Evolutionary conservation across 1,284 basidiomycete species (phyloP), one percentile per base, ranked within the genome.

Genomic region (Schizopora paradoxa): DNA sequence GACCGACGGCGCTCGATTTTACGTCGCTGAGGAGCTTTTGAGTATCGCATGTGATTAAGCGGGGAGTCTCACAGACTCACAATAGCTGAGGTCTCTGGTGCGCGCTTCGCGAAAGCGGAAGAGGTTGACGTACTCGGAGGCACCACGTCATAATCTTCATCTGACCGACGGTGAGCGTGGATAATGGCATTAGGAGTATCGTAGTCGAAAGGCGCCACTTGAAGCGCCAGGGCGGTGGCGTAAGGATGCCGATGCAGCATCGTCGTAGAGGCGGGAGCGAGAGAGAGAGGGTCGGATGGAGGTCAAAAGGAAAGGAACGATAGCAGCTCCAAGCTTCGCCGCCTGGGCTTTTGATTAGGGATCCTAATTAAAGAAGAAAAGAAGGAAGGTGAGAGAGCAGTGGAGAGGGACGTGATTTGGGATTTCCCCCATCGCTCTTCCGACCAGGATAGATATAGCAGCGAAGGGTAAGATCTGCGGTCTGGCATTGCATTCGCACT

Each of bases 211-310:
- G 29, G 10, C 21, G n/a, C n/a, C n/a, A n/a, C n/a, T n/a, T n/a
- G n/a, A n/a, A 36, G 36, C 13, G 41, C 13, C 13, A 33, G 32
- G 6, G 36, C 47, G 16, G 16, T 37, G 19, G 47, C 47, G 36
- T 36, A 48, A 34, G 47, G 47, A 44, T 48, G 47, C n/a, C 35
- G 27, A 32, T 48, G 27, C 47, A 44, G 38, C 19, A 10, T 5
- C n/a, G 19, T 19, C 13, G 31, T 26, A 2, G 4, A 32, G 10
- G 34, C 21, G 21, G 28, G 32, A 31, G 27, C 27, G 29, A 11
- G 22, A 14, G 1, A 22, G 27, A n/a, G 18, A 5, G 34, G 27
- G 14, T 8, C 10, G 8, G 19, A 31, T 13, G 5, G 21, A 25
- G 21, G 38, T 11, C 18, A 18, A 18, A 22, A 31, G 34, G 35